Evolutionary conservation across 495 filamentous ascomycete genomes (phyloP).

Genomic region (Glonium stellatum): DNA sequence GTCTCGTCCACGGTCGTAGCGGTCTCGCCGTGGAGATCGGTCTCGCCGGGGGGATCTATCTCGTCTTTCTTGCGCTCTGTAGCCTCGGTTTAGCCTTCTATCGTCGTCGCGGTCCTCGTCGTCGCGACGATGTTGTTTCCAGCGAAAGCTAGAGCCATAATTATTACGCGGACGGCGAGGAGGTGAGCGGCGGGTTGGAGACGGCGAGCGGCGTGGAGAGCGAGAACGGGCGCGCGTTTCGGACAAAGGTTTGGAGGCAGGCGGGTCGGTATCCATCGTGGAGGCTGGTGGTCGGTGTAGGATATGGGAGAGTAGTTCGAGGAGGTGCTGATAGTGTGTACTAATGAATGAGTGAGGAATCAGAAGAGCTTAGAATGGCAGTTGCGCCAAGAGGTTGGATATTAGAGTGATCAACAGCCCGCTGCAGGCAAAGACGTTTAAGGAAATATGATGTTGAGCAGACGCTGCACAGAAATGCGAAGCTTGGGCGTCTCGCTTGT

Average conservation of each 20-base stretch:
- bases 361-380: too few species aligned
- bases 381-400: not conserved
- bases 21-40: conserved; percentile 5
- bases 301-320: too few species aligned
- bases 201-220: conserved; percentile 8
- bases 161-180: conserved; percentile 8
- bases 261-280: too few species aligned
- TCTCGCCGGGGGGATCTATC: conserved; percentile 6
- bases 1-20: not conserved
- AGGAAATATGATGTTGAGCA: not conserved
- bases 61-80: conserved; percentile 8
- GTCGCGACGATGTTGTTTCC: conserved; percentile 14
- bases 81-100: conserved; percentile 2
- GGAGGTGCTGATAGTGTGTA: too few species aligned
- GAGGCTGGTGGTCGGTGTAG: too few species aligned
- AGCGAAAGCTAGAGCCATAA: conserved; percentile 23
- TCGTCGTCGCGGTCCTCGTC: conserved; percentile 3
- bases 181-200: conserved; percentile 3
- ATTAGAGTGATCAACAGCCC: not conserved
- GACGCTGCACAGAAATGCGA: not conserved
- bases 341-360: too few species aligned
- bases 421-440: not conserved
- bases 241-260: not conserved
- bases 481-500: conserved; percentile 1
- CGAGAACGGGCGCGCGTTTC: not conserved